phyloP scores from a whole-genome alignment of 2,329 filamentous ascomycete species.

The Bisporella sp. region DNA sequence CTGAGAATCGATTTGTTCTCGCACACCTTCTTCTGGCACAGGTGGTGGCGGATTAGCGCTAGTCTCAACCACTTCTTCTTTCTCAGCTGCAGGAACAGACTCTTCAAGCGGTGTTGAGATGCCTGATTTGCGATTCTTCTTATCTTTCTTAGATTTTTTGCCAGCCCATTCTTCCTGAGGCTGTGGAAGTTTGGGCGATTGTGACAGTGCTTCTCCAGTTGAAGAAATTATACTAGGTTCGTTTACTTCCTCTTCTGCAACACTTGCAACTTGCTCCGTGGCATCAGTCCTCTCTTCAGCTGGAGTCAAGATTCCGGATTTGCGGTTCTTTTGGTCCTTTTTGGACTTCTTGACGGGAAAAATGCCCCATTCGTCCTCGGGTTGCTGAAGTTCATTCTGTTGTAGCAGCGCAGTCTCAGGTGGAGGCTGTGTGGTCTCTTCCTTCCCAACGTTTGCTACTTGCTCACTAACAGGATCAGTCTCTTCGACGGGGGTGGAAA shows the following conservation, averaged over 20 bases:
- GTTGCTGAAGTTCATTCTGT: constrained; percentile 4
- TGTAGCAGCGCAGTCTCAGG: background rate
- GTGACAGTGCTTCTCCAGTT: background rate
- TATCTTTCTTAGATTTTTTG: constrained; percentile 18
- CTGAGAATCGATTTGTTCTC: background rate
- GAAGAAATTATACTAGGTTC: background rate
- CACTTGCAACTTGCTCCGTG: too few species aligned
- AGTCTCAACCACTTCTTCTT: too few species aligned
- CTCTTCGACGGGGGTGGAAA: background rate
- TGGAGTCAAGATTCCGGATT: constrained; percentile 2
- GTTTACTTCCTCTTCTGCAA: background rate
- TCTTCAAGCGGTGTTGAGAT: constrained; percentile 1
- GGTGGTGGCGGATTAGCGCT: too few species aligned
- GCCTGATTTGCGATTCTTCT: constrained; percentile 13
- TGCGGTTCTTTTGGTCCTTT: constrained; percentile 18
- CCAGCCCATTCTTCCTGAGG: constrained; percentile 6
- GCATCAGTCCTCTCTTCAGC: background rate
- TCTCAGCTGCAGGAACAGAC: too few species aligned
- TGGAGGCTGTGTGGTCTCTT: background rate
- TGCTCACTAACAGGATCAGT: too few species aligned
- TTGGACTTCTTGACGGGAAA: constrained; percentile 17
- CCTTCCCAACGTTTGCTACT: too few species aligned
- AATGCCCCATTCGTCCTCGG: background rate
- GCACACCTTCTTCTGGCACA: too few species aligned
- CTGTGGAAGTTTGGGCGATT: constrained; percentile 6